Evolutionary conservation across 2,329 filamentous ascomycete species (phyloP).

Genomic region (Aspergillus glaucus): DNA sequence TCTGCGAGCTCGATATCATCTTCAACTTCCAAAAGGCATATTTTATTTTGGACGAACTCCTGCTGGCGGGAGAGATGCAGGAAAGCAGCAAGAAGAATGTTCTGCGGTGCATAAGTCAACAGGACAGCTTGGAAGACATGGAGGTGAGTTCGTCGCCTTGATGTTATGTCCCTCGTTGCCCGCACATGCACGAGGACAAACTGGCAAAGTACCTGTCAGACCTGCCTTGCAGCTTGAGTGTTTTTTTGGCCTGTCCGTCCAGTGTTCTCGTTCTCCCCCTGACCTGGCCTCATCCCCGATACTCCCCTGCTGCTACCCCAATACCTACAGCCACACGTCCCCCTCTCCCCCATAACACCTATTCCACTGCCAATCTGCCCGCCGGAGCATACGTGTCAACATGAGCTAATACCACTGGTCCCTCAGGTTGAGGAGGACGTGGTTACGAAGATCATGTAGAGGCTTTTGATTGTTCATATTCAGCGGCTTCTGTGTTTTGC

Average conservation of each 20-base stretch:
- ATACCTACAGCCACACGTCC: too few species aligned
- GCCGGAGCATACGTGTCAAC: not conserved
- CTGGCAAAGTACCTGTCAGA: not conserved
- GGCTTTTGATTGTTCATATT: constrained; percentile 18
- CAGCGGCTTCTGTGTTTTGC: constrained; percentile 8
- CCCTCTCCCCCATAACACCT: too few species aligned
- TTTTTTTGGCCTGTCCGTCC: not conserved
- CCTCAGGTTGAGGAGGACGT: constrained; percentile 75
- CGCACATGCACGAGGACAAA: not conserved
- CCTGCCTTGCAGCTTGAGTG: too few species aligned
- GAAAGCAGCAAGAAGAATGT: constrained; percentile 99
- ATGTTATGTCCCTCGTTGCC: not conserved
- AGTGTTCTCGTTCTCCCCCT: too few species aligned
- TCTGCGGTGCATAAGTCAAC: constrained; percentile 87
- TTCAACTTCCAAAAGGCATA: constrained; percentile 99
- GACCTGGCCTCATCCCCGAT: too few species aligned
- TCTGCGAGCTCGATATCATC: constrained; percentile 98
- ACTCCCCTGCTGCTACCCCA: too few species aligned
- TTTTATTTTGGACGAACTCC: constrained; percentile 94
- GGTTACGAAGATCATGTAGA: constrained; percentile 82
- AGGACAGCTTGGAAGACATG: constrained; percentile 97
- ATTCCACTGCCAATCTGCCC: not conserved
- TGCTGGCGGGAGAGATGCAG: constrained; percentile 93
- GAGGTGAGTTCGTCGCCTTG: constrained; percentile 64
- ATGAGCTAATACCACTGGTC: constrained; percentile 32